Evolutionary conservation across 805 yeast species (phyloP), one percentile per base, ranked within the genome.

Genomic region (Candida methanosorbosa): DNA sequence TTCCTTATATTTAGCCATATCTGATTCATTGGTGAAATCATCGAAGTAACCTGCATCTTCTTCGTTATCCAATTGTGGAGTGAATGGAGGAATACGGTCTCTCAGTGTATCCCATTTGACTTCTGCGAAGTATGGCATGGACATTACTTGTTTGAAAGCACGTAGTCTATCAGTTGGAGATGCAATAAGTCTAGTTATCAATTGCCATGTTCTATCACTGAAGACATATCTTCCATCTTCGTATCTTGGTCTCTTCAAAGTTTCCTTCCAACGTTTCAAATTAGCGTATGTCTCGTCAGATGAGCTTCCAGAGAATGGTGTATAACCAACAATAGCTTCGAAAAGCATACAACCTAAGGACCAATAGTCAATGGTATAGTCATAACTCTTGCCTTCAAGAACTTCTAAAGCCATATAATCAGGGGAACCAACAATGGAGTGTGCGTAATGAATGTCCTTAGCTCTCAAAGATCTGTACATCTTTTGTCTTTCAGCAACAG

Each of bases 371-470:
- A 94, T 94, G 13, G 98, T 90, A 56, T 81, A 88, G 54, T 92
- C 96, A 57, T 92, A 92, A 38, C 79, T 77, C 52, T 81, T 82
- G 7, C 98, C 98, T 58, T 86, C 94, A 35, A 92, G 72, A 11
- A 92, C 97, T 58, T 92, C 99, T 33, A 92, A 68, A 1, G 99
- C 98, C 99, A 92, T 92, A 55, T 92, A 92, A 59, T 92, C 99
- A 1, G 99, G 99, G 5, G 95, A 83, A 1, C 99, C 99, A 13
- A 92, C 99, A 46, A 90, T 85, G 2, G 97, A 86, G 49, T 85
- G 84, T 14, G 99, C 97, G 50, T 82, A 81, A 48, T 83, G 86
- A 39, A 84, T 71, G 48, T 87, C 95, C 24, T 72, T 72, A 39
- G 76, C 81, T 45, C 94, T 75, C 36, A 80, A 56, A n/a, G 81